phyloP scores from a whole-genome alignment of 495 filamentous ascomycete species.

The Talaromyces trachyspermus region DNA sequence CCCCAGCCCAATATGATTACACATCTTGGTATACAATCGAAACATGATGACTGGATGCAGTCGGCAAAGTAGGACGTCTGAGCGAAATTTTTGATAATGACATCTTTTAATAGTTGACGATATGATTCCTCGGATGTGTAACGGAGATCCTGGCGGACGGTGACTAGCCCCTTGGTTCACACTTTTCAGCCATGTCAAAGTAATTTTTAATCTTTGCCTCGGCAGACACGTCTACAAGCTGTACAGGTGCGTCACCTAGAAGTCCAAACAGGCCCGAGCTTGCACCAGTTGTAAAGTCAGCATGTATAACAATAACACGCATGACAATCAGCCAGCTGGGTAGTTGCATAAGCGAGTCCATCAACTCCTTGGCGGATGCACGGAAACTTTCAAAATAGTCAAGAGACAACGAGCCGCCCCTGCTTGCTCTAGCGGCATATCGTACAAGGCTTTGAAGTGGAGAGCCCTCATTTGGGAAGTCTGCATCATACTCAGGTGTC shows the following conservation, averaged over 20 bases:
- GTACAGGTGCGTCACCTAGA: neutral
- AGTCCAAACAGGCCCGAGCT: conserved; percentile 4
- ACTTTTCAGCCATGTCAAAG: neutral
- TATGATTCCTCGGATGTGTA: neutral
- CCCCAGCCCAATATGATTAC: conserved; percentile 1
- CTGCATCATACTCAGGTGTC: neutral
- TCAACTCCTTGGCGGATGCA: neutral
- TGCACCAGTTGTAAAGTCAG: conserved; percentile 2
- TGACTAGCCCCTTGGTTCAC: neutral
- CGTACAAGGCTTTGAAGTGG: conserved; percentile 6
- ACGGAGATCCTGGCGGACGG: neutral
- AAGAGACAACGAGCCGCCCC: neutral
- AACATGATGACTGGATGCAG: conserved; percentile 4
- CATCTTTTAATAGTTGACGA: neutral
- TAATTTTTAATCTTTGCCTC: neutral
- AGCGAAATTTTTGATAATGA: neutral
- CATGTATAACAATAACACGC: conserved; percentile 7
- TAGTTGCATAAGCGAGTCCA: neutral
- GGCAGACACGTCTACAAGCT: conserved; percentile 1
- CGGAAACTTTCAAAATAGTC: neutral
- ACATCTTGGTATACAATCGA: conserved; percentile 5
- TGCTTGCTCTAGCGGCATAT: neutral
- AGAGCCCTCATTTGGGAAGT: neutral
- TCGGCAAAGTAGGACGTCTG: neutral
- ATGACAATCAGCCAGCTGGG: conserved; percentile 1